Base-by-base conservation (phyloP, 2,329 filamentous ascomycete genomes). In the Sporothrix dimorphospora region DNA sequence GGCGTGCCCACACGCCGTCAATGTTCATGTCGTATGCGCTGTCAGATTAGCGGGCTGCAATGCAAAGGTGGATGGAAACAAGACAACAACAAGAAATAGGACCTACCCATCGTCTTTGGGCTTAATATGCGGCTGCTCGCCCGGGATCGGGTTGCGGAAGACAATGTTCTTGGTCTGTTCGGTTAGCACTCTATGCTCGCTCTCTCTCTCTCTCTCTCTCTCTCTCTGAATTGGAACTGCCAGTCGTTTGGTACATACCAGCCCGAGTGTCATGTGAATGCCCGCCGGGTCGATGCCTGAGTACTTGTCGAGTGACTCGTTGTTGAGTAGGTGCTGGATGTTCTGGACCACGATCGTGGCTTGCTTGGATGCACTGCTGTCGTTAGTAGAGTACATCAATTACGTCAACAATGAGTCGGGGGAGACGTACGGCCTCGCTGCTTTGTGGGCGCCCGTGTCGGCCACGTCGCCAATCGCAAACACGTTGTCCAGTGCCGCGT, bases 401-500 rank as follows among this genome's bases (percentile, higher is more conserved):
- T 12, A 45, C 1, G 5, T 42, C 5, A 16, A 47, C 30, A 24
- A 51, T 16, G 24, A 21, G 19, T 16, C 11, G 4, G 11, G 16
- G 11, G 24, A 1, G 6, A 53, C 63, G 7, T 16, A 65, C 57
- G 73, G 73, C 16, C 73, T 42, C 1, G 73, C 73, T 9, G 72
- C 72, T 4, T 84, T 85, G 51, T 81, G 79, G 0, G 81, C 81
- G 0, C 83, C 82, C 0, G 84, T 84, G 42, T 87, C 86, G 8
- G 88, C 85, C 6, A 92, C 86, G 73, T 92, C 90, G n/a, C 90
- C 90, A 30, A 88, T 85, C 1, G 86, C 87, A 75, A 89, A 92
- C 3, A 92, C 82, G 73, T 89, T 85, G 14, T 72, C 65, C 27
- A 68, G 59, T 2, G 24, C 49, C 14, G 70, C 11, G 49, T 73